Base-by-base conservation (phyloP, 345 rosid species). In the Hibiscus tridactylites region DNA sequence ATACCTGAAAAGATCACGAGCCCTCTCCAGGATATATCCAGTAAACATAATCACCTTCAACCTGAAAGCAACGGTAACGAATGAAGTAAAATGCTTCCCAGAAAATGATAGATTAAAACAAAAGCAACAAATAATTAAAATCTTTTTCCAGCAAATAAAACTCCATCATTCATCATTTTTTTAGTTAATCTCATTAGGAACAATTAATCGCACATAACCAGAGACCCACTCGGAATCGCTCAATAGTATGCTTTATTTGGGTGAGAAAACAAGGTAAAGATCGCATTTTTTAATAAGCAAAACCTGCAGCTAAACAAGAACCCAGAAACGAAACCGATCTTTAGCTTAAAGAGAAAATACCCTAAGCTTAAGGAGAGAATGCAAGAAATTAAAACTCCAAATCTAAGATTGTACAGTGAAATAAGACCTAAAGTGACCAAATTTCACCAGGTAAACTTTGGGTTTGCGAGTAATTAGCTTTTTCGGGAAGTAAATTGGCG, bases 11-110 rank as follows among this genome's bases (percentile, higher is more conserved):
- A 75, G 74, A 76, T 78, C 72, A 67, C 72, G 65, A 61, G 31
- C 74, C 71, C 46, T 71, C 80, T 74, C 42, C 68, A 67, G 75
- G 73, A 62, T 19, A 65, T 53, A 74, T 75, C 81, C 81, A 71
- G 59, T 70, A 75, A 78, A 75, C 89, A 85, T 85, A 85, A 79
- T 81, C 79, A n/a, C 82, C 80, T 59, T 71, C 72, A 52, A 77
- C 84, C 78, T 50, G 65, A 73, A 44, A 39, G 12, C 19, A 71
- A 63, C 9, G 63, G 42, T 21, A 12, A 49, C 1, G 9, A 60
- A 42, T 11, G 50, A 50, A 52, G 33, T 26, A 52, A 58, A 19
- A 5, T 9, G 4, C 3, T 19, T 17, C 16, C 61, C 13, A 9
- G 7, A n/a, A n/a, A 50, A 21, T 21, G 16, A 33, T 73, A 11